phyloP scores from a whole-genome alignment of 305 asterid genomes.

The Solanum hybrid region DNA sequence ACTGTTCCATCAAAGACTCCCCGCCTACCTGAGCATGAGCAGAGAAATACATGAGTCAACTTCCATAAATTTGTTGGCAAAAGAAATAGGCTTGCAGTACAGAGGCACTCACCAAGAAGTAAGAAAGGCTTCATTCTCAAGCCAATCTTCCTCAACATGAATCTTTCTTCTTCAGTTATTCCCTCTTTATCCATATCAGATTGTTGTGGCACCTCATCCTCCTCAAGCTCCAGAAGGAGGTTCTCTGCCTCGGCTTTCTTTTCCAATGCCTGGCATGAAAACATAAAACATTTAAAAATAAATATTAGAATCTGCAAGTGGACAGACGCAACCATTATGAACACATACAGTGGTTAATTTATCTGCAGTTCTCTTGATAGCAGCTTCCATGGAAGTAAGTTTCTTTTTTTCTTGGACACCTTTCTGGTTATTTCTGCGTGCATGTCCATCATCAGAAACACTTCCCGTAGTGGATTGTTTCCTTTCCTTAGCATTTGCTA shows the following conservation, averaged over 20 bases:
- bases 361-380: constrained; percentile 43
- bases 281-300: constrained; percentile 11
- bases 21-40: constrained; percentile 61
- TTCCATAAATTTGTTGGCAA: background rate
- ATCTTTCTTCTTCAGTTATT: constrained; percentile 91
- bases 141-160: constrained; percentile 90
- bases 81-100: background rate
- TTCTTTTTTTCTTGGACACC: constrained; percentile 28
- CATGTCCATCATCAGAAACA: constrained; percentile 30
- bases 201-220: constrained; percentile 45
- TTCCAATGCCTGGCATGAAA: constrained; percentile 60
- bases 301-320: background rate
- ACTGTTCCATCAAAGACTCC: constrained; percentile 96
- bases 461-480: constrained; percentile 12
- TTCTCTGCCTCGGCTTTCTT: constrained; percentile 73
- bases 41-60: background rate
- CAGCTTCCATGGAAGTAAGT: constrained; percentile 31
- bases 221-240: constrained; percentile 57
- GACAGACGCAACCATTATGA: constrained; percentile 8
- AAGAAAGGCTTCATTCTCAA: constrained; percentile 84
- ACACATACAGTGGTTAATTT: constrained; percentile 61
- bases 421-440: constrained; percentile 18
- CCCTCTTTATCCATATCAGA: constrained; percentile 80
- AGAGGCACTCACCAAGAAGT: constrained; percentile 60
- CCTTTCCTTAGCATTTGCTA: constrained; percentile 16